Evolutionary conservation across 2,329 filamentous ascomycete species (phyloP), one percentile per base, ranked within the genome.

Genomic region (Cordyceps javanica): DNA sequence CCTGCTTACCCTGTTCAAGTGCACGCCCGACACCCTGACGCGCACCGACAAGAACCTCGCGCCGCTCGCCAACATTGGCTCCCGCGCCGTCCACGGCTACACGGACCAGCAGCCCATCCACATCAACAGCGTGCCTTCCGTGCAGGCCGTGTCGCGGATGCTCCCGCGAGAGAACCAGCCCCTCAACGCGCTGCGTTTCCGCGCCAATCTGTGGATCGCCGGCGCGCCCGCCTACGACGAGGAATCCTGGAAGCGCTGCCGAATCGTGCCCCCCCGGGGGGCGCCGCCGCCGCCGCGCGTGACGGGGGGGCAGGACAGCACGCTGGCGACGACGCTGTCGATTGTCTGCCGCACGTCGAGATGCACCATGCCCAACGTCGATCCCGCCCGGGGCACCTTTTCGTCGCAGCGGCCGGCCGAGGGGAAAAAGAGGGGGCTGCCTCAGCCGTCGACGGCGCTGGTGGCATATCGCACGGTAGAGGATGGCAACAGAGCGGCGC

Each of bases 381-480:
- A 63, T 19, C 62, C 60, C 5, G 55, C 26, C 0, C 55, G 25
- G 0, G 62, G 55, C 2, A 19, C 41, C 3, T 60, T 62, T 8
- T 60, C 57, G n/a, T 19, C 52, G 14, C 51, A 60, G 2, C 14
- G 3, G 3, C 59, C 62, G 16, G 48, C 34, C 0, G 45, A 36
- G 19, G 61, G 51, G 0, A 60, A 57, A 50, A 62, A 60, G 6
- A 64, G 60, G 46, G 67, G 65, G 0, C 66, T 53, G 5, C 62
- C 65, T 0, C 67, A 69, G 55, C 67, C 67, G 0, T 67, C 66
- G 14, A 63, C 67, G 8, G 64, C 67, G 0, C 14, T 69, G 36
- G 45, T 65, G 0, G 48, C 62, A 28, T 16, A 64, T 16, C 61
- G 67, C 0, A 69, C 61, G 0, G 61, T 66, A 0, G 67, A 69